These are phyloP conservation scores for Zymoseptoria tritici DNA, from an alignment of 2,329 filamentous ascomycete genomes.

Conservation along the genomic window DNA sequence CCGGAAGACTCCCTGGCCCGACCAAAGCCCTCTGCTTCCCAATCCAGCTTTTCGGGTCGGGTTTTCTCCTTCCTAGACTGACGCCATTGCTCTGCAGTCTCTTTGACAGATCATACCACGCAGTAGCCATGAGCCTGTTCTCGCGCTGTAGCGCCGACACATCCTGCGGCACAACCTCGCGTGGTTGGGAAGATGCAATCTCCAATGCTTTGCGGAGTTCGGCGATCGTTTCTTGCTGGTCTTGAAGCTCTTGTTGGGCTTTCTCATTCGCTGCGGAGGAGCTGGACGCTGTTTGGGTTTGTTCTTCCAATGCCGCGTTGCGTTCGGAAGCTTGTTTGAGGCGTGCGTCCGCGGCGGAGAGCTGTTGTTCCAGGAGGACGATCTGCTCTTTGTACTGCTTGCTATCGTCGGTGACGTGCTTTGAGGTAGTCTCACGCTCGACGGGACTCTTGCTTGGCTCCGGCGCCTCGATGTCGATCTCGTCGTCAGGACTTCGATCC, in stretches of 20 bases:
- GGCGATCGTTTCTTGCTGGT: conserved; percentile 23
- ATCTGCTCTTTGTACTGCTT: conserved; percentile 27
- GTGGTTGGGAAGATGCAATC: conserved; percentile 9
- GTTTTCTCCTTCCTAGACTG: conserved; percentile 64
- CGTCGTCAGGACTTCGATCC: conserved; percentile 33
- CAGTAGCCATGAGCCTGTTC: conserved; percentile 70
- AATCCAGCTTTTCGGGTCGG: conserved; percentile 73
- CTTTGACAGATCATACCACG: conserved; percentile 76
- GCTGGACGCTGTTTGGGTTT: conserved; percentile 10
- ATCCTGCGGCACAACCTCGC: conserved; percentile 28
- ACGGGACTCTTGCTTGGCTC: conserved; percentile 6
- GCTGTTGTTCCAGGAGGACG: conserved; percentile 25
- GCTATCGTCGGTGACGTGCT: conserved; percentile 17
- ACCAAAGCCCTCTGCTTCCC: conserved; percentile 64
- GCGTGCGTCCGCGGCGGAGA: conserved; percentile 26
- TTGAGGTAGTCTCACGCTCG: conserved; percentile 3
- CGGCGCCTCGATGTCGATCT: conserved; percentile 16
- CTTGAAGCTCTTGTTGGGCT: conserved; percentile 17
- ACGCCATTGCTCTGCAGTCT: conserved; percentile 78
- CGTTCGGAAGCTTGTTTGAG: conserved; percentile 28
- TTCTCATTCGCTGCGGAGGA: conserved; percentile 11
- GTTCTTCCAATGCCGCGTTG: conserved; percentile 25
- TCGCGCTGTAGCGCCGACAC: conserved; percentile 68
- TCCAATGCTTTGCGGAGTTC: conserved; percentile 26
- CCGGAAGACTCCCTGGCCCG: conserved; percentile 18